A percentile compares a stretch with the other conserved stretches of the same genome.
phyloP scores from a whole-genome alignment of 345 rosid species.

The Eucalyptus marginata region DNA sequence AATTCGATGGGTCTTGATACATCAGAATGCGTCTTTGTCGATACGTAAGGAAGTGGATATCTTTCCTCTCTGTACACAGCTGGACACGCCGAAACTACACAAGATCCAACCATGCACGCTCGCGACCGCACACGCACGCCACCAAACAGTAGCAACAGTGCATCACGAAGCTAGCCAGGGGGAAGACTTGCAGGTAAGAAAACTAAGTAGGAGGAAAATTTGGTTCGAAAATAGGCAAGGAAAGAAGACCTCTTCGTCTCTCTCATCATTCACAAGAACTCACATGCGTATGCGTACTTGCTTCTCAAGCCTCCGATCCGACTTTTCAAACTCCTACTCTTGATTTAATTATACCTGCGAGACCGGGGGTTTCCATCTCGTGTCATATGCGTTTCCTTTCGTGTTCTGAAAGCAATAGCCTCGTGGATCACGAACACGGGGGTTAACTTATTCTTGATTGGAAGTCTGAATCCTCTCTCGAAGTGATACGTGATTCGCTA shows the following conservation, averaged over 20 bases:
- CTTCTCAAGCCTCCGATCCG: neutral
- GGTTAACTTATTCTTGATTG: neutral
- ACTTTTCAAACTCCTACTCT: neutral
- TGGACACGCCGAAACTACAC: neutral
- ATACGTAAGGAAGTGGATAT: neutral
- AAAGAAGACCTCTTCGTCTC: neutral
- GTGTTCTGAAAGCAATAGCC: neutral
- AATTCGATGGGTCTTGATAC: neutral
- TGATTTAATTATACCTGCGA: neutral
- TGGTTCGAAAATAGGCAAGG: neutral
- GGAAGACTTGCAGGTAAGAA: slow-evolving; percentile 6
- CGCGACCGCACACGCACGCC: neutral
- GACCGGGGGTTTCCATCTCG: neutral
- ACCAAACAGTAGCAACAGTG: neutral
- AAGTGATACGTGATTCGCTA: neutral
- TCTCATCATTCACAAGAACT: neutral
- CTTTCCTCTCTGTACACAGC: neutral
- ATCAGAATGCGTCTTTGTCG: neutral
- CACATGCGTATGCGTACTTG: neutral
- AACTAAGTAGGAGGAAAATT: neutral
- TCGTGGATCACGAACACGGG: neutral
- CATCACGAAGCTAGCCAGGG: neutral
- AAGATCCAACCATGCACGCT: neutral
- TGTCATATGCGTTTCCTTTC: neutral
- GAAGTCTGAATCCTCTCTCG: neutral